phyloP scores from a whole-genome alignment of 306 rosid species.

The Nissolia schottii region DNA sequence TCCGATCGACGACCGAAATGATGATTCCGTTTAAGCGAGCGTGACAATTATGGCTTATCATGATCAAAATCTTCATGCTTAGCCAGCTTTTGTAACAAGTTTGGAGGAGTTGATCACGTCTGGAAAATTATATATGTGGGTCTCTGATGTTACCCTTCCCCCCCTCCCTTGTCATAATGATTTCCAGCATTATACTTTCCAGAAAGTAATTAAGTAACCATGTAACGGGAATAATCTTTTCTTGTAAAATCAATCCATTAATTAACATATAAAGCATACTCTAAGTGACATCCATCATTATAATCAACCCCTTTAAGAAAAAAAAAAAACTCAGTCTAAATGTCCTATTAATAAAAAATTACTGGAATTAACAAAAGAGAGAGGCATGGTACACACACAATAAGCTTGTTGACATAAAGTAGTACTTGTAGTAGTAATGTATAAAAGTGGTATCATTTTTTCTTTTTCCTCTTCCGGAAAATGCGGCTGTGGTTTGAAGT shows the following conservation, averaged over 20 bases:
- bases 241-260: conserved; percentile 49
- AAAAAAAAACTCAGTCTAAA: conserved; percentile 25
- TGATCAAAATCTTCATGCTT: conserved; percentile 31
- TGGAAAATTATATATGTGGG: conserved; percentile 10
- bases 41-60: conserved; percentile 22
- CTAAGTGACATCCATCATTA: conserved; percentile 42
- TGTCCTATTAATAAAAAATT: conserved; percentile 39
- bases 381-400: conserved; percentile 46
- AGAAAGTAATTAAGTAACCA: conserved; percentile 16
- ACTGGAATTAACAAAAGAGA: conserved; percentile 17
- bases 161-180: conserved; percentile 20
- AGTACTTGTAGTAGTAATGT: conserved; percentile 32
- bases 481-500: conserved; percentile 24
- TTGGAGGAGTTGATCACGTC: background rate
- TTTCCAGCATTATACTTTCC: background rate
- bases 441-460: conserved; percentile 14
- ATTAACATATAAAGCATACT: conserved; percentile 54
- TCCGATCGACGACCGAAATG: conserved; percentile 33
- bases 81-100: conserved; percentile 22
- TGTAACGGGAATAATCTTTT: background rate
- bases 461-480: conserved; percentile 1
- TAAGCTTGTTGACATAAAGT: conserved; percentile 52
- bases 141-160: background rate
- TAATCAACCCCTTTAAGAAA: conserved; percentile 32
- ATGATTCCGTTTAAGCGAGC: conserved; percentile 22